These are phyloP conservation scores for Synchytrium microbalum DNA, from an alignment of 371 early-diverging fungal species.

Conservation along the genomic window DNA sequence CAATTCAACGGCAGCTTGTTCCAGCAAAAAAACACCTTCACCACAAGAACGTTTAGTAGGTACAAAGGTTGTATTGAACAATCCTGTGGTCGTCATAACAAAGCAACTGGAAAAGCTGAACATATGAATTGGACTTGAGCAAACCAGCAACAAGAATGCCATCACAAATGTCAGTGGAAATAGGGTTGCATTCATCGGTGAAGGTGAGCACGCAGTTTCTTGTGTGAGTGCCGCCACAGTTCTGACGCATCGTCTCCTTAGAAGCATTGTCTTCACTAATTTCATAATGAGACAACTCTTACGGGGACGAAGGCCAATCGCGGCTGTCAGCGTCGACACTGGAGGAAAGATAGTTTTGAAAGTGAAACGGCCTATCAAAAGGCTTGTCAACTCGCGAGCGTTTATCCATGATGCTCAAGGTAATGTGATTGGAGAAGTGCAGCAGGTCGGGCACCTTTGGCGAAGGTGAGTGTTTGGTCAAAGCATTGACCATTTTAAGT, in stretches of 20 bases:
- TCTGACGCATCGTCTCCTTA: too few relatives aligned
- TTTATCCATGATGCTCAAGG: conserved; percentile 46
- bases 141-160: conserved; percentile 80
- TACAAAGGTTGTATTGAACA: conserved; percentile 15
- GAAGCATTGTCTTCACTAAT: too few relatives aligned
- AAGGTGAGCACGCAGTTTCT: conserved; percentile 58
- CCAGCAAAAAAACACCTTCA: too few relatives aligned
- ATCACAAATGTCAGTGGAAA: conserved; percentile 62
- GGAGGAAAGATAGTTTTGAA: conserved; percentile 64
- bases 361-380: conserved; percentile 63
- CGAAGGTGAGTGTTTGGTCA: too few relatives aligned
- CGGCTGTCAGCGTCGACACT: conserved; percentile 62
- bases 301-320: conserved; percentile 69
- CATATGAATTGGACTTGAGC: conserved; percentile 66
- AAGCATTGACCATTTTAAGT: too few relatives aligned
- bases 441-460: conserved; percentile 78
- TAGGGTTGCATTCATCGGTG: conserved; percentile 71
- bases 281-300: conserved; percentile 65
- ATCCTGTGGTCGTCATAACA: conserved; percentile 50
- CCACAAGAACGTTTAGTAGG: neutral
- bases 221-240: too few relatives aligned
- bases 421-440: conserved; percentile 71
- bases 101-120: conserved; percentile 82
- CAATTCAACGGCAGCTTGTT: too few relatives aligned
- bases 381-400: conserved; percentile 69